Percentiles rank a stretch among this genome's conserved stretches.
phyloP scores from a whole-genome alignment of 139 green algal species.

The Dunaliella sp. region DNA sequence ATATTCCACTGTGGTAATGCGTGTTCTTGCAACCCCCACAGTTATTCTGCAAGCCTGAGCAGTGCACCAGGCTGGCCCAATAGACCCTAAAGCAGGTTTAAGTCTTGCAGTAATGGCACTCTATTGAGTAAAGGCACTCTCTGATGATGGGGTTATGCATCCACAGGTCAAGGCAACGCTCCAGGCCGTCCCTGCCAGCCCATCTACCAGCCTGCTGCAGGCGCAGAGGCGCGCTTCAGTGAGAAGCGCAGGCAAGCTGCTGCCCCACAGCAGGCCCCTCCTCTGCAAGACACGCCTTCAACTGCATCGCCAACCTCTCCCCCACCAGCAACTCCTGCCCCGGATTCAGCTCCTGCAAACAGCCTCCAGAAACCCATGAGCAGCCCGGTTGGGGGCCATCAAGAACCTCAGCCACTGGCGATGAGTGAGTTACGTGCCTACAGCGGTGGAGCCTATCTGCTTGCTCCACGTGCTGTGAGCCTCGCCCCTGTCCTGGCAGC shows the following conservation, averaged over 20 bases:
- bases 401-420: conserved; percentile 4
- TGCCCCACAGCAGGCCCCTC: neutral
- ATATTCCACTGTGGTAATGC: no score
- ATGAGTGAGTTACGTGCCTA: no score
- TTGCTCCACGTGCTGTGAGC: neutral
- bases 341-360: no score
- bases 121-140: no score
- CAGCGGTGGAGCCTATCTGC: no score
- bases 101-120: neutral
- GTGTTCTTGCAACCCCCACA: no score
- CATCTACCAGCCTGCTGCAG: conserved; percentile 36
- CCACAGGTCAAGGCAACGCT: conserved; percentile 13
- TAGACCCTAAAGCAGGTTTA: neutral
- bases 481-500: no score
- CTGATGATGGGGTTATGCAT: neutral
- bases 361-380: neutral
- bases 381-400: neutral
- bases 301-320: neutral
- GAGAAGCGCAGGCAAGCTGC: neutral
- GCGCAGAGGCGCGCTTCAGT: conserved; percentile 25
- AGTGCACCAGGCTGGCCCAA: no score
- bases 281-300: neutral
- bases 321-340: no score
- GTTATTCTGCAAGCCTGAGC: neutral
- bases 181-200: conserved; percentile 26